These are phyloP conservation scores for Dimargaris cristalligena DNA, from an alignment of 192 early-diverging fungal genomes.

Conservation along the genomic window DNA sequence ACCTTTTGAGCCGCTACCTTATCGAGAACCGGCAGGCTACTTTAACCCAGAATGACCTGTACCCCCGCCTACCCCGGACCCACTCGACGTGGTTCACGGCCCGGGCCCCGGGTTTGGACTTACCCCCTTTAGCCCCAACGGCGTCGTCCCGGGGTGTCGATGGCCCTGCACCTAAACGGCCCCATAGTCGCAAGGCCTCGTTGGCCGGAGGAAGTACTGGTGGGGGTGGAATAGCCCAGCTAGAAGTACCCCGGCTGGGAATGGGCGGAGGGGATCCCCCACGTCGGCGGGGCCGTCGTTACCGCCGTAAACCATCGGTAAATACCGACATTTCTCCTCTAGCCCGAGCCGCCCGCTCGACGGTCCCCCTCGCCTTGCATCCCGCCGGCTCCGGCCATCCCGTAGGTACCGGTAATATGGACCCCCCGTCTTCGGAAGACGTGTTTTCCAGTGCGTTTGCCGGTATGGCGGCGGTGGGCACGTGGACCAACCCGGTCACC, in stretches of 20 bases:
- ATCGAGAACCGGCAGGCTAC: conserved; percentile 6
- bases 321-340: too few relatives aligned
- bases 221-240: too few relatives aligned
- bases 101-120: neutral
- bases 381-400: neutral
- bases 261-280: too few relatives aligned
- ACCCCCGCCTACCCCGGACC: neutral
- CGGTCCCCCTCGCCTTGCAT: neutral
- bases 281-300: too few relatives aligned
- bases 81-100: neutral
- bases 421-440: neutral
- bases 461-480: neutral
- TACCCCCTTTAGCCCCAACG: neutral
- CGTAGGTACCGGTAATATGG: neutral
- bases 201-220: neutral
- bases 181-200: neutral
- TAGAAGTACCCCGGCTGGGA: too few relatives aligned
- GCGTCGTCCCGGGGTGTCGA: neutral
- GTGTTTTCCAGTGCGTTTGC: neutral
- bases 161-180: neutral
- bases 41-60: neutral
- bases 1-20: conserved; percentile 2
- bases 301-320: too few relatives aligned
- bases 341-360: neutral
- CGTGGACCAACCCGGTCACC: neutral